These are phyloP conservation scores for Ampelomyces quisqualis DNA, from an alignment of 2,329 filamentous ascomycete species.

Conservation along the genomic window DNA sequence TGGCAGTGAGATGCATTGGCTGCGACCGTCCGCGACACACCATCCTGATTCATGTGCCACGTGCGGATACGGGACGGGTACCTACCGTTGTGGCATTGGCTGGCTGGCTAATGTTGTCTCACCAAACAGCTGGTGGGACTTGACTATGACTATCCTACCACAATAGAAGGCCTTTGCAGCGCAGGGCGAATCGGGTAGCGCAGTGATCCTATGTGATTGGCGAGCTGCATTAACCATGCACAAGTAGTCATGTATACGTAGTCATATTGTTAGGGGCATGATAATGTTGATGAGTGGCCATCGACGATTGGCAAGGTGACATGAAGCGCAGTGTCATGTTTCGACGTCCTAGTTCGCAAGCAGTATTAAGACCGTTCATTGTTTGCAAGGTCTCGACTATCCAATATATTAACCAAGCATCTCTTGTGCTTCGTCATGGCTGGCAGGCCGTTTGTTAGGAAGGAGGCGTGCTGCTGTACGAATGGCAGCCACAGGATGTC, in stretches of 20 bases:
- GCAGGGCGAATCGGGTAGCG: conserved; percentile 2
- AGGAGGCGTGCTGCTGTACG: too few species aligned
- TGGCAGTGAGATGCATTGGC: too few species aligned
- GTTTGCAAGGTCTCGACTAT: conserved; percentile 4
- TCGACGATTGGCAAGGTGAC: background rate
- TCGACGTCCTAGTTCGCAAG: conserved; percentile 6
- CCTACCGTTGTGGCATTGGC: conserved; percentile 5
- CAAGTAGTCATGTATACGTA: conserved; percentile 1
- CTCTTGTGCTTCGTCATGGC: too few species aligned
- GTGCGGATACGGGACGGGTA: conserved; percentile 8
- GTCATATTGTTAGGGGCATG: background rate
- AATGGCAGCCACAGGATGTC: too few species aligned
- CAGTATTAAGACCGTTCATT: conserved; percentile 1
- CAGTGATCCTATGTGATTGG: background rate
- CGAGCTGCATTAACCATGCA: background rate
- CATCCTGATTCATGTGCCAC: background rate
- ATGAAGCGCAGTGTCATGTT: background rate
- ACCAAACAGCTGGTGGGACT: conserved; percentile 1
- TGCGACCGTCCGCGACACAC: too few species aligned
- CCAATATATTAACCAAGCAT: conserved; percentile 2
- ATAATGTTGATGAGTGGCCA: conserved; percentile 1
- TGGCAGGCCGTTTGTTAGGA: too few species aligned
- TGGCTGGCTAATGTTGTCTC: conserved; percentile 18
- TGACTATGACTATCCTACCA: too few species aligned
- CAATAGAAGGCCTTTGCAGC: too few species aligned